These are phyloP conservation scores for Microascus cirrosus DNA, from an alignment of 2,329 filamentous ascomycete genomes.

Conservation along the genomic window DNA sequence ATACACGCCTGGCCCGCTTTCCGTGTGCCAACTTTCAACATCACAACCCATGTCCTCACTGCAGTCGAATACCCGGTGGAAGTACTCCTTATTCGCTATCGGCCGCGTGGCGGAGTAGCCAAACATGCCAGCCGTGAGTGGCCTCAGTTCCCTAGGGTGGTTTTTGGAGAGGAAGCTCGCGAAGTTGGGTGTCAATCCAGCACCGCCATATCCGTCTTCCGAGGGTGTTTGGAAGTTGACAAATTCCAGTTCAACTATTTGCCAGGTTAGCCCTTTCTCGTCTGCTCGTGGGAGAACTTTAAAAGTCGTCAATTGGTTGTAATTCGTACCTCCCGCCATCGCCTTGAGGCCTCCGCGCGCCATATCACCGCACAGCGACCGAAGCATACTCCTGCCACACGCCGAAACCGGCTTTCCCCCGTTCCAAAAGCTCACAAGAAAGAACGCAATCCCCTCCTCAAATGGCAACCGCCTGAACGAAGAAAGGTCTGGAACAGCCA, in stretches of 20 bases:
- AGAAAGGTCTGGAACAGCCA: not conserved
- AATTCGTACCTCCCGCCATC: slow-evolving; percentile 84
- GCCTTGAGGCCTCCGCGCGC: slow-evolving; percentile 63
- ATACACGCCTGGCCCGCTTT: slow-evolving; percentile 87
- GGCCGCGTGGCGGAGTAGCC: slow-evolving; percentile 83
- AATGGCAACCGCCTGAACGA: not conserved
- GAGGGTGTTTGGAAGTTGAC: not conserved
- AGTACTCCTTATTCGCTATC: slow-evolving; percentile 84
- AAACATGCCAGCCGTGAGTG: slow-evolving; percentile 89
- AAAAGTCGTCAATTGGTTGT: slow-evolving; percentile 80
- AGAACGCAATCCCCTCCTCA: not conserved
- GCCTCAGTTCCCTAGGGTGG: slow-evolving; percentile 59
- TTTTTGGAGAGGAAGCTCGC: slow-evolving; percentile 66
- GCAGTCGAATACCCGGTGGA: slow-evolving; percentile 74
- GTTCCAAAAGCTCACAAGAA: not conserved
- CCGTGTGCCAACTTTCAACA: slow-evolving; percentile 92
- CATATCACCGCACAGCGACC: slow-evolving; percentile 55
- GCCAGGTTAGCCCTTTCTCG: slow-evolving; percentile 12
- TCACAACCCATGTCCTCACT: slow-evolving; percentile 68
- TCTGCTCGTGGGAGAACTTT: slow-evolving; percentile 33
- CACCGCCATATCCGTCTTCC: not conserved
- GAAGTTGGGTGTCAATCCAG: slow-evolving; percentile 42
- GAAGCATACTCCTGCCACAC: slow-evolving; percentile 69
- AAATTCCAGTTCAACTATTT: not conserved
- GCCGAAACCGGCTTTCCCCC: slow-evolving; percentile 50